phyloP scores from a whole-genome alignment of 139 green algal genomes.

The Mychonastes homosphaera region DNA sequence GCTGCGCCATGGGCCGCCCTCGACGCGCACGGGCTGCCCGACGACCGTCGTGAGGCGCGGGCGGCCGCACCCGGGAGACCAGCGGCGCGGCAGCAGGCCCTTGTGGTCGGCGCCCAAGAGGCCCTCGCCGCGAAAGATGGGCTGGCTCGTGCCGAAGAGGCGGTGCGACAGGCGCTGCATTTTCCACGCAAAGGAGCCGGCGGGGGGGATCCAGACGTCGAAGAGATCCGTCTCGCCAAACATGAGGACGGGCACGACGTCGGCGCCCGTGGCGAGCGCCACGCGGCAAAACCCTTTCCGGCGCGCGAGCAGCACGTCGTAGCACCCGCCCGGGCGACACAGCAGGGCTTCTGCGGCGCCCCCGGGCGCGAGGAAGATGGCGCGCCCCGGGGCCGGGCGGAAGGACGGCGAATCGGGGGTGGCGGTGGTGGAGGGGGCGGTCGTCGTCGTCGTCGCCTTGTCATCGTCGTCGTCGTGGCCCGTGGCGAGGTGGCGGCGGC shows the following conservation, averaged over 20 bases:
- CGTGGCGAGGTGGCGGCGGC: no score
- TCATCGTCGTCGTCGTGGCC: no score
- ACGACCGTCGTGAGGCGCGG: slow-evolving; percentile 37
- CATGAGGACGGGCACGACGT: slow-evolving; percentile 31
- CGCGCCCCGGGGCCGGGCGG: background rate
- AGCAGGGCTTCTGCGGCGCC: slow-evolving; percentile 24
- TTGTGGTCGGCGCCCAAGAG: slow-evolving; percentile 25
- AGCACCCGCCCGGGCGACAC: slow-evolving; percentile 10
- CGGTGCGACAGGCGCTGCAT: slow-evolving; percentile 8
- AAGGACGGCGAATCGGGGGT: no score
- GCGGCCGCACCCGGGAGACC: no score
- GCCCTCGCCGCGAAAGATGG: slow-evolving; percentile 35
- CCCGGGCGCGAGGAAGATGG: slow-evolving; percentile 21
- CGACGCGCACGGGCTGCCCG: slow-evolving; percentile 29
- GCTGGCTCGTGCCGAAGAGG: slow-evolving; percentile 18
- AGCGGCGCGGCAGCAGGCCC: slow-evolving; percentile 44
- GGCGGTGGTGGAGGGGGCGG: no score
- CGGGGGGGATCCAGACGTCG: slow-evolving; percentile 8
- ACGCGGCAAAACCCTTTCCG: slow-evolving; percentile 43
- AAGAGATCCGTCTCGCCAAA: slow-evolving; percentile 44
- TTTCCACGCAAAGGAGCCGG: slow-evolving; percentile 1
- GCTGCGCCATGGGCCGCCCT: background rate
- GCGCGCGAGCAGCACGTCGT: slow-evolving; percentile 23
- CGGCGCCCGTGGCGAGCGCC: slow-evolving; percentile 34
- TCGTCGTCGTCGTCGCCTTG: no score